Evolutionary conservation across 495 filamentous ascomycete genomes (phyloP).

Genomic region (Arthonia radiata): DNA sequence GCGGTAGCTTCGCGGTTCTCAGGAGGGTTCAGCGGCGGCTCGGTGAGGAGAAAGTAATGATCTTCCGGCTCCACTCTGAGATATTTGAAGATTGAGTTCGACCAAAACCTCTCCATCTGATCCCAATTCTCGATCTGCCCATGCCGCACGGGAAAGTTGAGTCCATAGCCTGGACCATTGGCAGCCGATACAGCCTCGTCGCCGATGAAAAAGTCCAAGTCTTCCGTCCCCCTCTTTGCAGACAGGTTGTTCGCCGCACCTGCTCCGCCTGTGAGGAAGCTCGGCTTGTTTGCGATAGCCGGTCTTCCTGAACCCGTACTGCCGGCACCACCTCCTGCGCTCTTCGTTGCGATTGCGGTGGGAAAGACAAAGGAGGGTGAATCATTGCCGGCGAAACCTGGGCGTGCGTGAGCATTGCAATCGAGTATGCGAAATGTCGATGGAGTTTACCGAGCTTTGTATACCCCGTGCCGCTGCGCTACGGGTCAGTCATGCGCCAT

Average conservation of each 20-base stretch:
- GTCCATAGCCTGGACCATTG: constrained; percentile 68
- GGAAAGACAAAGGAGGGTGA: constrained; percentile 98
- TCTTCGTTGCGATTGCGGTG: constrained; percentile 92
- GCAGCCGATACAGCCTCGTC: constrained; percentile 78
- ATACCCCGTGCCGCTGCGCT: constrained; percentile 78
- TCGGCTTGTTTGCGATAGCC: constrained; percentile 76
- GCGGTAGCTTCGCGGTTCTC: constrained; percentile 98
- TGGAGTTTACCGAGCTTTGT: constrained; percentile 92
- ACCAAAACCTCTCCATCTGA: constrained; percentile 98
- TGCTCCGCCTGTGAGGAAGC: constrained; percentile 77
- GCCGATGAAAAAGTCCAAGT: constrained; percentile 96
- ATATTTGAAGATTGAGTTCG: constrained; percentile 99
- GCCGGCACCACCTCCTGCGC: constrained; percentile 37
- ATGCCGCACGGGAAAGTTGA: constrained; percentile 93
- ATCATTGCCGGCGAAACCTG: constrained; percentile 97
- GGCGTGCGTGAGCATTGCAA: constrained; percentile 1
- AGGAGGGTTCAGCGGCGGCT: constrained; percentile 93
- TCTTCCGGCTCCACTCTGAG: constrained; percentile 94
- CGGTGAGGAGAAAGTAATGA: constrained; percentile 91
- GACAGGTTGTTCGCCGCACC: constrained; percentile 61
- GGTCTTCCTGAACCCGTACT: constrained; percentile 68
- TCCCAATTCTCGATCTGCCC: constrained; percentile 99
- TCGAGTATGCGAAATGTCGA: constrained; percentile 1
- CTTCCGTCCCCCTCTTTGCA: constrained; percentile 84
- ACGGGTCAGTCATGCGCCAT: constrained; percentile 1